phyloP scores from a whole-genome alignment of 2,329 filamentous ascomycete genomes.

The Aureobasidium uvarum region DNA sequence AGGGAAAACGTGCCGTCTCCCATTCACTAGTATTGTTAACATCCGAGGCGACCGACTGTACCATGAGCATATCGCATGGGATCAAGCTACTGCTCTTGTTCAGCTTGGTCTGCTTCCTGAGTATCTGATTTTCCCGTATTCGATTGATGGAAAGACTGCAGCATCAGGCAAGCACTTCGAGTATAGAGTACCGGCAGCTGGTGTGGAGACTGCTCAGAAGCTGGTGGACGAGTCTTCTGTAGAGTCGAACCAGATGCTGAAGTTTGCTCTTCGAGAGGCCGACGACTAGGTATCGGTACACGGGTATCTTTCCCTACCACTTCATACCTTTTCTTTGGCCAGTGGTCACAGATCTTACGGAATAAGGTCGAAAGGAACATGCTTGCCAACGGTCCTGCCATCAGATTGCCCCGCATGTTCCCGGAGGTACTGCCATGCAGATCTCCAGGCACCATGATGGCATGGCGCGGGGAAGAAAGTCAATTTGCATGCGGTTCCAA shows the following conservation, averaged over 20 bases:
- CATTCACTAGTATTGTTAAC: constrained; percentile 56
- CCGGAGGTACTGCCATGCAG: neutral
- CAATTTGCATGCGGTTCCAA: neutral
- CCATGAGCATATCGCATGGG: constrained; percentile 61
- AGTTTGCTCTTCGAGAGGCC: constrained; percentile 37
- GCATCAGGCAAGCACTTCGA: constrained; percentile 51
- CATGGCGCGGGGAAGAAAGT: constrained; percentile 22
- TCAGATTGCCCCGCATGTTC: constrained; percentile 5
- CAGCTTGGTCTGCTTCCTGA: constrained; percentile 59
- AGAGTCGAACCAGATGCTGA: constrained; percentile 59
- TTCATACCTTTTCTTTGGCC: neutral
- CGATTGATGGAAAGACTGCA: constrained; percentile 44
- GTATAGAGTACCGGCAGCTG: constrained; percentile 61
- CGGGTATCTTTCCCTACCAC: no score
- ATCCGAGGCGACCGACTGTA: constrained; percentile 55
- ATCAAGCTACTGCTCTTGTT: constrained; percentile 58
- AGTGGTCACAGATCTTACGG: neutral
- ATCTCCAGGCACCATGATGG: constrained; percentile 23
- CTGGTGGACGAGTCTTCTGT: constrained; percentile 51
- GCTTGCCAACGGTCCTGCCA: neutral
- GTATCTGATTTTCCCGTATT: constrained; percentile 62
- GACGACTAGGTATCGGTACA: constrained; percentile 1
- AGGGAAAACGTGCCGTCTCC: constrained; percentile 52
- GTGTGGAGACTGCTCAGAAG: constrained; percentile 54
- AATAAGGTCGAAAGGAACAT: constrained; percentile 11